Conservation (phyloP, 768 basidiomycete genomes). For the Hygrocybe coccinea region DNA sequence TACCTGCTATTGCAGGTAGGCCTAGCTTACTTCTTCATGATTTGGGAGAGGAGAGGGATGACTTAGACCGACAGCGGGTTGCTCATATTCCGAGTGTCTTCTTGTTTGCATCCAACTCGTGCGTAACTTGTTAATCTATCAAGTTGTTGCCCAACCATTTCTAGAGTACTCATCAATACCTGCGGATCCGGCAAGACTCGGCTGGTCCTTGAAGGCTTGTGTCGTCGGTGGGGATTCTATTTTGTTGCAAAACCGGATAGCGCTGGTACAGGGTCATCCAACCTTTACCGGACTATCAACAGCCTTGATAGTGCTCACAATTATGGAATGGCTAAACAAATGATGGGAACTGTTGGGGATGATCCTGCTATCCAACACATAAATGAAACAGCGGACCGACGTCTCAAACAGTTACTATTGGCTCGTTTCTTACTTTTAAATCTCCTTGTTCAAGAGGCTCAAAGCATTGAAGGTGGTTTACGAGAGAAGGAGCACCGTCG, state of each 20-base stretch:
- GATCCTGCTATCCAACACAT: neutral
- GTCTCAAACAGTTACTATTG: slow-evolving; percentile 1
- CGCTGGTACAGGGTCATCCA: slow-evolving; percentile 21
- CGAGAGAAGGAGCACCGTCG: slow-evolving; percentile 6
- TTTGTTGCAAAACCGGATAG: slow-evolving; percentile 3
- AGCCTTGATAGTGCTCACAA: neutral
- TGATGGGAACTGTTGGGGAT: neutral
- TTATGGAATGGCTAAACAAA: neutral
- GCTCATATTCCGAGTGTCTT: slow-evolving; percentile 2
- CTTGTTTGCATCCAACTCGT: slow-evolving; percentile 4
- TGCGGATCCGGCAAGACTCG: slow-evolving; percentile 9
- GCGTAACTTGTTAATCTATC: neutral
- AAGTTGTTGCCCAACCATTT: neutral
- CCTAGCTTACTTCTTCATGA: slow-evolving; percentile 9
- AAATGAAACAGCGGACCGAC: neutral
- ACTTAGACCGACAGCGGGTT: slow-evolving; percentile 1
- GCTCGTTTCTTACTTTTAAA: slow-evolving; percentile 1
- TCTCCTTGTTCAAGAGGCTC: slow-evolving; percentile 3
- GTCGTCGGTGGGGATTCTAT: slow-evolving; percentile 8
- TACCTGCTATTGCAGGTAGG: neutral
- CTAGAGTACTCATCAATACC: slow-evolving; percentile 10
- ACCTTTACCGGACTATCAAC: slow-evolving; percentile 2
- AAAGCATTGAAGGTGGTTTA: slow-evolving; percentile 3
- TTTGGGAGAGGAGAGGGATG: slow-evolving; percentile 6
- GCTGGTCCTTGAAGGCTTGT: slow-evolving; percentile 8